Evolutionary conservation across 2,329 filamentous ascomycete species (phyloP), one percentile per base, ranked within the genome.

Genomic region (Claviceps quebecensis): DNA sequence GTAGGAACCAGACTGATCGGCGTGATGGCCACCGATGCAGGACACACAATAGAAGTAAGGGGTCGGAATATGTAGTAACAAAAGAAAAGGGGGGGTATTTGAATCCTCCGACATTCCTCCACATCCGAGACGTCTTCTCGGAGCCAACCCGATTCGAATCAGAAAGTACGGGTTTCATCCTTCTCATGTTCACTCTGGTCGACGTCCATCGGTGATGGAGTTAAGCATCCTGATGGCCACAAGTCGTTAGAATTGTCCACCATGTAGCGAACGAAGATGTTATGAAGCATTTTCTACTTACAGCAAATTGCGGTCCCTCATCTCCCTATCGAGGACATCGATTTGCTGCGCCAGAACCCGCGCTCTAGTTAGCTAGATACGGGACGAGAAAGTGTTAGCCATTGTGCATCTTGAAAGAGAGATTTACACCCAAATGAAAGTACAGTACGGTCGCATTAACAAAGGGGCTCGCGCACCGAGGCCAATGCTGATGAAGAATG

Each of bases 401-500:
- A 19, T 22, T 39, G 43, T 45, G 8, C 17, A 19, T 48, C 39
- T 16, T 39, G 14, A 8, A 13, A 22, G 19, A 8, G 2, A 37
- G 36, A 34, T n/a, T 4, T 19, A 16, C 13, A 40, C 29, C 37
- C n/a, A 17, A 36, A 56, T 59, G 49, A 52, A 52, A 56, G 56
- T 52, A 56, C 54, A 56, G 49, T 26, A 59, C 57, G 63, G 60
- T 64, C 64, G 60, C 62, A 66, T 65, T 65, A 71, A 68, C 64
- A 67, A 71, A 67, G 68, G 72, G 72, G 69, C 66, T 67, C 62
- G 71, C 80, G 74, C 76, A 84, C 80, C 79, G 76, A 78, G 70
- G 80, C 79, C 69, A 83, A 72, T 67, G 80, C 80, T 64, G 74
- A 71, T 63, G 80, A 83, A 67, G 78, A 79, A 71, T 78, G 70